phyloP scores from a whole-genome alignment of 1,284 basidiomycete genomes.

The Rhodotorula sp. region DNA sequence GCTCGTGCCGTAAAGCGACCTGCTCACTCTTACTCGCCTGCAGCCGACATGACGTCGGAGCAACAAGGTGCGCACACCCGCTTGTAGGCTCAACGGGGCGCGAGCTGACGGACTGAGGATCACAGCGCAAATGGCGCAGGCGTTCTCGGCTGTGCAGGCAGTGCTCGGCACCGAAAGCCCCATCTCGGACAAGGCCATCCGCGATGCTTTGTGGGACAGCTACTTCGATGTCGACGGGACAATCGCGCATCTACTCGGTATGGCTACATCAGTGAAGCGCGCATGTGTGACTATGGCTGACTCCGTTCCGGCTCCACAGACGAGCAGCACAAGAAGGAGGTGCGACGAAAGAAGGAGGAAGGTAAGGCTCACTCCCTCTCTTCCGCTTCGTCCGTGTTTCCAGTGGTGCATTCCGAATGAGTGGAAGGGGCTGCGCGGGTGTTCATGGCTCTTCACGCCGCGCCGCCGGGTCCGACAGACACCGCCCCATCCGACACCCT shows the following conservation, averaged over 20 bases:
- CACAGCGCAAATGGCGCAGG: slow-evolving; percentile 70
- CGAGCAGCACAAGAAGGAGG: slow-evolving; percentile 42
- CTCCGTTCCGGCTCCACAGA: slow-evolving; percentile 22
- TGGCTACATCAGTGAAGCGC: neutral
- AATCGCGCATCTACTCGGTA: slow-evolving; percentile 65
- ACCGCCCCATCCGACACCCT: slow-evolving; percentile 8
- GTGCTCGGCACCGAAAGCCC: slow-evolving; percentile 69
- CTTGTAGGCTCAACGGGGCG: neutral
- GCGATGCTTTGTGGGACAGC: slow-evolving; percentile 81
- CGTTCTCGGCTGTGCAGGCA: slow-evolving; percentile 66
- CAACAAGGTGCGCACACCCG: slow-evolving; percentile 48
- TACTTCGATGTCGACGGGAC: slow-evolving; percentile 84
- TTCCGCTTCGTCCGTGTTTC: slow-evolving; percentile 5
- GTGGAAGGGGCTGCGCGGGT: slow-evolving; percentile 55
- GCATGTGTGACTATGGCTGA: slow-evolving; percentile 2
- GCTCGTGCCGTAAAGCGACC: neutral
- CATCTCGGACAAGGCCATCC: slow-evolving; percentile 72
- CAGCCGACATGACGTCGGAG: slow-evolving; percentile 61
- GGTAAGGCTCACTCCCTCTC: slow-evolving; percentile 61
- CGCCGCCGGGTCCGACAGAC: neutral
- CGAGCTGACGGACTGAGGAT: no score
- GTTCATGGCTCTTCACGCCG: neutral
- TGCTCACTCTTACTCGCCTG: neutral
- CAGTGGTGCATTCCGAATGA: no score
- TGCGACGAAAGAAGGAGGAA: slow-evolving; percentile 63